Evolutionary conservation across 2,329 filamentous ascomycete genomes (phyloP).

Genomic region (Xylariaceae sp.): DNA sequence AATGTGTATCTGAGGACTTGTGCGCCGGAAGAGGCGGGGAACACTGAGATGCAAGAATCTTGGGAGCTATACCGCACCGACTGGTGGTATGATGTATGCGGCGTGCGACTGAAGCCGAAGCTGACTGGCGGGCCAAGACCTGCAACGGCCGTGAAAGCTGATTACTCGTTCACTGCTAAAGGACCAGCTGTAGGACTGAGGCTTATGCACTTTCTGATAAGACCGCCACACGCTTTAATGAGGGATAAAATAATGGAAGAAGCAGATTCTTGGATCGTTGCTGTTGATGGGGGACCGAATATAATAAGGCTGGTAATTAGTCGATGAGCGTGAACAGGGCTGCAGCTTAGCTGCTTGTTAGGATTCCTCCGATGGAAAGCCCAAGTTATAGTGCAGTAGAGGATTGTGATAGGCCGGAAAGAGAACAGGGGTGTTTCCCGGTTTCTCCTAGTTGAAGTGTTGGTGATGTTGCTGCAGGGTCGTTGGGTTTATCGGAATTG

Average conservation of each 20-base stretch:
- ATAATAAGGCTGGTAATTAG: neutral
- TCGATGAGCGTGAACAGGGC: conserved; percentile 9
- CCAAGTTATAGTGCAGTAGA: neutral
- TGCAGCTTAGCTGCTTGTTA: neutral
- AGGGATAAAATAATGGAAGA: neutral
- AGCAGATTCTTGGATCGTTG: neutral
- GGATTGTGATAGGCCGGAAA: no score
- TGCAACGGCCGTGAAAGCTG: neutral
- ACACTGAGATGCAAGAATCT: neutral
- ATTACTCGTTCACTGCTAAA: no score
- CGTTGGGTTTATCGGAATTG: no score
- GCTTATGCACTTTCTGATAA: no score
- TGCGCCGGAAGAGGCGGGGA: conserved; percentile 20
- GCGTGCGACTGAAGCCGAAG: neutral
- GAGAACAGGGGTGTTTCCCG: conserved; percentile 5
- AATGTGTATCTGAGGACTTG: neutral
- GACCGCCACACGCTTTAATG: no score
- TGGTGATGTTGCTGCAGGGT: conserved; percentile 3
- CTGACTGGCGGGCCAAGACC: conserved; percentile 7
- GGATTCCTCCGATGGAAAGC: neutral
- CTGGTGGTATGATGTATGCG: neutral
- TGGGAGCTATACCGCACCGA: neutral
- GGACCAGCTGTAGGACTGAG: no score
- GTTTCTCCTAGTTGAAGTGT: neutral
- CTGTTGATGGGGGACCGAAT: neutral